phyloP scores from a whole-genome alignment of 1,284 basidiomycete species.

The Puccinia novopanici region DNA sequence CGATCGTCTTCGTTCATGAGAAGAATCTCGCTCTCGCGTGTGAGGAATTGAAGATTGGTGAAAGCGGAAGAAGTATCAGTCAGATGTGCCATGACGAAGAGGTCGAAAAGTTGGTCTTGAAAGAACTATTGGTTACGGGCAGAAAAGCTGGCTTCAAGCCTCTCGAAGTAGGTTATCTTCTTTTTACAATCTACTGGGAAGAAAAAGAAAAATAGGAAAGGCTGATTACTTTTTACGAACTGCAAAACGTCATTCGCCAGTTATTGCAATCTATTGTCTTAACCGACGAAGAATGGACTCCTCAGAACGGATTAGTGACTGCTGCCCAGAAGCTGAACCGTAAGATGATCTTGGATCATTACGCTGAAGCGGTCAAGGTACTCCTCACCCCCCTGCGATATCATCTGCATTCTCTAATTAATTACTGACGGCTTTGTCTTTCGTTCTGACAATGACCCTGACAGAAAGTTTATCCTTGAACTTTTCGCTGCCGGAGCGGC shows the following conservation, averaged over 20 bases:
- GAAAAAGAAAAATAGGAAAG: neutral
- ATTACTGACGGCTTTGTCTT: no score
- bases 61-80: slow-evolving; percentile 56
- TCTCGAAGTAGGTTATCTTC: slow-evolving; percentile 65
- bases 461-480: no score
- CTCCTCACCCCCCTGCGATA: neutral
- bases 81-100: slow-evolving; percentile 67
- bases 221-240: neutral
- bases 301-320: slow-evolving; percentile 80
- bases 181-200: neutral
- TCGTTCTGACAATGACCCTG: no score
- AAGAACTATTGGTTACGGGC: slow-evolving; percentile 76
- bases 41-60: slow-evolving; percentile 62
- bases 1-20: slow-evolving; percentile 68
- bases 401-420: neutral
- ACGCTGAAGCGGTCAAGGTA: slow-evolving; percentile 37
- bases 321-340: slow-evolving; percentile 68
- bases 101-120: slow-evolving; percentile 71
- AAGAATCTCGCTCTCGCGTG: slow-evolving; percentile 66
- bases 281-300: slow-evolving; percentile 85
- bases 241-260: slow-evolving; percentile 51
- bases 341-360: slow-evolving; percentile 32
- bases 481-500: no score
- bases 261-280: slow-evolving; percentile 75
- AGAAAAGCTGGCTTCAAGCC: slow-evolving; percentile 84